These are phyloP conservation scores for Vitis rotundifolia DNA, from an alignment of 164 flowering plant genomes.

Conservation along the genomic window DNA sequence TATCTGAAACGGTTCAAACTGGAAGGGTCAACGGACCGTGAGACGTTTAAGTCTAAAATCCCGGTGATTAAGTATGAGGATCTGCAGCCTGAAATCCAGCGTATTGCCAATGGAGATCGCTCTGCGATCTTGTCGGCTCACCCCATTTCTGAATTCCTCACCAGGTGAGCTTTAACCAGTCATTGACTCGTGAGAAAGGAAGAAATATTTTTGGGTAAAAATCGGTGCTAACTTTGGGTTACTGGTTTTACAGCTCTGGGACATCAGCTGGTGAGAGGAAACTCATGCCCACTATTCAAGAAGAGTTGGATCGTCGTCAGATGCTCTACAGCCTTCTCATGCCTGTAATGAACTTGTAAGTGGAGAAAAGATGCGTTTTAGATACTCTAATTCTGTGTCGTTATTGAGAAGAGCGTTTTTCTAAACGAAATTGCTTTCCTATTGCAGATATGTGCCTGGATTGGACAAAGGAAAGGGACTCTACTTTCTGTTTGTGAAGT, in stretches of 20 bases:
- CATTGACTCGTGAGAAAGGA: background rate
- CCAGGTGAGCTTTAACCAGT: constrained; percentile 22
- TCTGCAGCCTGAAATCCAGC: constrained; percentile 43
- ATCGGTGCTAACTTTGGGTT: background rate
- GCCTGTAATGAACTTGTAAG: constrained; percentile 75
- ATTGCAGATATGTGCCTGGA: constrained; percentile 52
- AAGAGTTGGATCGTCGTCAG: constrained; percentile 62
- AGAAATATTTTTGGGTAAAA: background rate
- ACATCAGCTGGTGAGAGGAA: constrained; percentile 71
- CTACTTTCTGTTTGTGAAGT: constrained; percentile 54
- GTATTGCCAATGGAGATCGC: constrained; percentile 46
- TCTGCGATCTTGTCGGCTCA: constrained; percentile 41
- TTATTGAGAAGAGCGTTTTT: no score
- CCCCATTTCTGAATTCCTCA: constrained; percentile 51
- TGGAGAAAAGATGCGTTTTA: background rate
- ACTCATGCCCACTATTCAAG: constrained; percentile 60
- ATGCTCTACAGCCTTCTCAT: constrained; percentile 58
- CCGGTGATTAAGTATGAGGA: constrained; percentile 43
- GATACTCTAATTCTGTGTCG: no score
- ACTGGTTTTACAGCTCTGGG: constrained; percentile 47
- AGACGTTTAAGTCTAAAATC: constrained; percentile 35
- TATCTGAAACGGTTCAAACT: constrained; percentile 37
- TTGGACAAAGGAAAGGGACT: constrained; percentile 64
- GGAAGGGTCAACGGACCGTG: constrained; percentile 37
- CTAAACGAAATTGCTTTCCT: background rate